Base-by-base conservation (phyloP, 2,329 filamentous ascomycete genomes). In the Aphanoascus verrucosus region DNA sequence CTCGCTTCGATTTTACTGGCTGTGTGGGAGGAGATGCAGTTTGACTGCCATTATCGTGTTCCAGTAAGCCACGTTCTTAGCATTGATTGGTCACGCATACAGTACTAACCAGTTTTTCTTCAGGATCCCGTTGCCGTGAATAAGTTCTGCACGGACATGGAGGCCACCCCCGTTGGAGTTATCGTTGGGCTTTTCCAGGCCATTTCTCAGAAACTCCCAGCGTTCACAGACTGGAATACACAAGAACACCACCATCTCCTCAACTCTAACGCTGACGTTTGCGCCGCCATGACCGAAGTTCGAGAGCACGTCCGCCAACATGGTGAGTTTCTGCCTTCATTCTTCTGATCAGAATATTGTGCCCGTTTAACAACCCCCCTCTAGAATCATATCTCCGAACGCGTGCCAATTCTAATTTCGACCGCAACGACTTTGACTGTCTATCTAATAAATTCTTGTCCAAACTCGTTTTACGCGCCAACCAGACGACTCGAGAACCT, bases 21-120 rank as follows among this genome's bases (percentile, higher is more conserved):
- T 9, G 88, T 97, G 17, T 97, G 91, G 91, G 91, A 97, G 70
- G 86, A 95, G 78, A 96, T 97, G 83, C 90, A 97, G 70, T 97
- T 96, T 66, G 91, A 97, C 73, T 94, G 87, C 77, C 88, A 95
- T 73, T 97, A 95, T 78, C 86, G 91, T 50, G 84, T 94, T 2
- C 88, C 87, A 3, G 69, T 71, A 60, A 63, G 68, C 58, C 55
- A 11, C 28, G n/a, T 38, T 35, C 2, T 32, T n/a, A 14, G 7
- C 12, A 14, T 31, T 19, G 40, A 17, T 34, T 17, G n/a, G 5
- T 17, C 7, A 34, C 9, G 7, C 6, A 23, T 20, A 12, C 20
- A 32, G 37, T 31, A 52, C 53, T 52, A 15, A 55, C 9, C 20
- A 15, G 43, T 9, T 38, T 14, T 3, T 15, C 41, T 42, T 2